A percentile compares a stretch with the other conserved stretches of the same genome.
Conservation (phyloP, 2,329 filamentous ascomycete species). For the Apiospora saccharicola region DNA sequence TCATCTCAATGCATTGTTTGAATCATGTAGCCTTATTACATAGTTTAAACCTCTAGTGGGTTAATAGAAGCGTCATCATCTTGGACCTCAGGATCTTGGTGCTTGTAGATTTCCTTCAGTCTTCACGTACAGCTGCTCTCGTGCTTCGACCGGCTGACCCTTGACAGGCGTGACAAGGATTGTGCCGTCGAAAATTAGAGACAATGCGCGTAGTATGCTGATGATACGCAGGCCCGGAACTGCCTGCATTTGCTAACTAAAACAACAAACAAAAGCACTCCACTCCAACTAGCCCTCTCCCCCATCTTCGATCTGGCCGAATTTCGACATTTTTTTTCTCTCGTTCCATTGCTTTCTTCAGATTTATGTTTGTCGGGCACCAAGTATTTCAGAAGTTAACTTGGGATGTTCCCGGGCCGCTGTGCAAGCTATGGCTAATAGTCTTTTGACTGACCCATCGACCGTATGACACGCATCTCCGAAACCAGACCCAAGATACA, state of each 20-base stretch:
- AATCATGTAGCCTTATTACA: background rate
- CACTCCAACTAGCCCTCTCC: conserved; percentile 9
- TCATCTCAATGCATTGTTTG: background rate
- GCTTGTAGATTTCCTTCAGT: background rate
- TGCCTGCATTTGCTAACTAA: background rate
- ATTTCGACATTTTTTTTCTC: background rate
- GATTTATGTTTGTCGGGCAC: background rate
- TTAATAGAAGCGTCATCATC: conserved; percentile 1
- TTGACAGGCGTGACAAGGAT: background rate
- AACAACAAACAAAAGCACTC: conserved; percentile 18
- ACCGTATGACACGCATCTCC: conserved; percentile 15
- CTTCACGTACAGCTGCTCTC: background rate
- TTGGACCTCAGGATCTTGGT: background rate
- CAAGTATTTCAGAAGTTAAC: background rate
- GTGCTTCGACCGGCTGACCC: background rate
- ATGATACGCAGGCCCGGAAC: background rate
- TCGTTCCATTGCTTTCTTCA: background rate
- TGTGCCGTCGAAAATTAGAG: conserved; percentile 1
- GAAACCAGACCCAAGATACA: conserved; percentile 1
- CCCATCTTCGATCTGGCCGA: background rate
- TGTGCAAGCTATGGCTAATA: conserved; percentile 11
- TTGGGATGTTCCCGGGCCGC: conserved; percentile 4
- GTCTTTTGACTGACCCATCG: conserved; percentile 7
- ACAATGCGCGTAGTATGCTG: background rate
- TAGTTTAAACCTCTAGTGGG: no score